phyloP scores from a whole-genome alignment of 306 rosid genomes.

The Argentina anserina region DNA sequence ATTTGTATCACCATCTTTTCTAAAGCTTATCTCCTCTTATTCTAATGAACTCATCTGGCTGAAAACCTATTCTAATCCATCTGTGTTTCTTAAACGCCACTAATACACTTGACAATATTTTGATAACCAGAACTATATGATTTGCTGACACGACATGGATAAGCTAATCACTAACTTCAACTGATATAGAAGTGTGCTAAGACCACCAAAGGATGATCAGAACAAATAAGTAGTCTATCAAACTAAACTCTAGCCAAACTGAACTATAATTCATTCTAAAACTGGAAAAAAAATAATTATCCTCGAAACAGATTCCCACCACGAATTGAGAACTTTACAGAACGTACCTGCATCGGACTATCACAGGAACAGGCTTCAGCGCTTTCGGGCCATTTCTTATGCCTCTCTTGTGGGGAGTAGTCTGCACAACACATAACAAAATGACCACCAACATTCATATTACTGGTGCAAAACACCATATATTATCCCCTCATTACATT shows the following conservation, averaged over 20 bases:
- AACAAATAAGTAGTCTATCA: neutral
- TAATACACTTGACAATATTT: neutral
- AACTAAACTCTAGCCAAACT: neutral
- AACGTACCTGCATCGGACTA: conserved; percentile 64
- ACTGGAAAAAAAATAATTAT: neutral
- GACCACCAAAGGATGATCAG: neutral
- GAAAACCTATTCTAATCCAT: neutral
- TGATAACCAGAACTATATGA: neutral
- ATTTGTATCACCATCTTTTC: neutral
- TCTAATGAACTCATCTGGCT: neutral
- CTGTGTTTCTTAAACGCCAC: neutral
- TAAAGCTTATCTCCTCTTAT: neutral
- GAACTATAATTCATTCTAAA: neutral
- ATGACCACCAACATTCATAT: neutral
- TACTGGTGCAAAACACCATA: neutral
- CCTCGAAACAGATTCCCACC: conserved; percentile 8
- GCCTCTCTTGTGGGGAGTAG: conserved; percentile 39
- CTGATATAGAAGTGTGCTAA: neutral
- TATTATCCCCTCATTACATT: neutral
- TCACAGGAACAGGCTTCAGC: conserved; percentile 73
- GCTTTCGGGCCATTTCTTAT: conserved; percentile 82
- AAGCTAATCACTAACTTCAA: neutral
- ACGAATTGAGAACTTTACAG: neutral
- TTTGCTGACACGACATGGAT: neutral
- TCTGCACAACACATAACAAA: conserved; percentile 30